phyloP scores from a whole-genome alignment of 2,329 filamentous ascomycete genomes.

The Fusarium aywerte region DNA sequence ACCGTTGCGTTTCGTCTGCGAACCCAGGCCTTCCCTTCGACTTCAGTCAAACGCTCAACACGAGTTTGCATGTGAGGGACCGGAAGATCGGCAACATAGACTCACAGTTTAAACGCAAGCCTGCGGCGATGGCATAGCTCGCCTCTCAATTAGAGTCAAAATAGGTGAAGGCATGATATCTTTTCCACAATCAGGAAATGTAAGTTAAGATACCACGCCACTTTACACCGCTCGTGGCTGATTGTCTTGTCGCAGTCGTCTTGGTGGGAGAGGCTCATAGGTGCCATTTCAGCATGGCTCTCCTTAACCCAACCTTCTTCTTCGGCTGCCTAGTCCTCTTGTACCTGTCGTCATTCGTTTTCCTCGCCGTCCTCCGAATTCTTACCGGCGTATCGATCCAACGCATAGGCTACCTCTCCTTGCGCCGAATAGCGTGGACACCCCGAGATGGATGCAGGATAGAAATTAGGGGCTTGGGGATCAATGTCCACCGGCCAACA shows the following conservation, averaged over 20 bases:
- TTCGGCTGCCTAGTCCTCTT: slow-evolving; percentile 85
- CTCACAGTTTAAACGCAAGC: slow-evolving; percentile 20
- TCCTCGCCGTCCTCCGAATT: slow-evolving; percentile 93
- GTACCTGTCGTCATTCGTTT: slow-evolving; percentile 90
- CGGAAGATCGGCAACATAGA: slow-evolving; percentile 39
- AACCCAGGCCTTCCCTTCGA: not conserved
- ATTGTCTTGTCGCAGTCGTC: slow-evolving; percentile 35
- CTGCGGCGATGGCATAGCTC: slow-evolving; percentile 45
- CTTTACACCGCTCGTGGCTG: slow-evolving; percentile 42
- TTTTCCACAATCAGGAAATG: slow-evolving; percentile 40
- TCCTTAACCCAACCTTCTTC: slow-evolving; percentile 81
- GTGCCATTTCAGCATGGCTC: slow-evolving; percentile 63
- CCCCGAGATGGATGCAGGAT: slow-evolving; percentile 89
- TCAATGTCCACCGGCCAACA: slow-evolving; percentile 90
- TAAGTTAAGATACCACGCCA: slow-evolving; percentile 42
- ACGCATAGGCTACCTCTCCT: slow-evolving; percentile 89
- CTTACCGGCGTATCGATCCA: slow-evolving; percentile 96
- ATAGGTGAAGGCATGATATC: slow-evolving; percentile 46
- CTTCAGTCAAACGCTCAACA: slow-evolving; percentile 11
- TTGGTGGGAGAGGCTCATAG: slow-evolving; percentile 43
- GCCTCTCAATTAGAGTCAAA: slow-evolving; percentile 32
- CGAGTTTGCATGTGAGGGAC: slow-evolving; percentile 28
- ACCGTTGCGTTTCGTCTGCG: not conserved
- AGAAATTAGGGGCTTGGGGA: slow-evolving; percentile 87
- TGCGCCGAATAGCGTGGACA: slow-evolving; percentile 90